phyloP scores from a whole-genome alignment of 768 basidiomycete genomes.

The Trametes coccinea region DNA sequence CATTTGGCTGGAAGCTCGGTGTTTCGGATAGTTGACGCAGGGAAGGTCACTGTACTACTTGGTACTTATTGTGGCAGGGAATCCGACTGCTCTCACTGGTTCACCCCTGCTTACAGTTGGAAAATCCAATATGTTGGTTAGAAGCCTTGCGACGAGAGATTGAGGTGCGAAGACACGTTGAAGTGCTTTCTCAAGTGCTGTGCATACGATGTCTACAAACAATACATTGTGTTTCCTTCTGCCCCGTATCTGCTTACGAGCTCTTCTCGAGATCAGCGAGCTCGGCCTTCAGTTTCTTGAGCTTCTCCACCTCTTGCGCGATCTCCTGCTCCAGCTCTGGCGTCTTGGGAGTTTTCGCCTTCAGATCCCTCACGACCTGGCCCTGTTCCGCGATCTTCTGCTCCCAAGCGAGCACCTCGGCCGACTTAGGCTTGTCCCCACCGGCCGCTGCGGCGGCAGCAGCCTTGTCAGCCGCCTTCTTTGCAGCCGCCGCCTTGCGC shows the following conservation, averaged over 20 bases:
- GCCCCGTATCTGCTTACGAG: not conserved
- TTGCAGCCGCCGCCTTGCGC: slow-evolving; percentile 49
- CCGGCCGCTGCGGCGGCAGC: slow-evolving; percentile 33
- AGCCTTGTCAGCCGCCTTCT: slow-evolving; percentile 47
- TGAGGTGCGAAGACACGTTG: no score
- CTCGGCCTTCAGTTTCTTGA: slow-evolving; percentile 68
- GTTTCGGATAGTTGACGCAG: slow-evolving; percentile 12
- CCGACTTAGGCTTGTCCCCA: slow-evolving; percentile 61
- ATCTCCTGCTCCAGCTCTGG: slow-evolving; percentile 63
- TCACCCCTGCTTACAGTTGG: no score
- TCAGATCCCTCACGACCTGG: slow-evolving; percentile 68
- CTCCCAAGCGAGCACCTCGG: slow-evolving; percentile 73
- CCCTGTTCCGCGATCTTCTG: slow-evolving; percentile 77
- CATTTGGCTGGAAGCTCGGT: slow-evolving; percentile 18
- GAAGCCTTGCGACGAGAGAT: no score
- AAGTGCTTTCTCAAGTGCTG: not conserved
- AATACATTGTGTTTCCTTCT: not conserved
- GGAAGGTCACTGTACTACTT: no score
- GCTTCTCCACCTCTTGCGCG: slow-evolving; percentile 55
- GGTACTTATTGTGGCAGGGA: no score
- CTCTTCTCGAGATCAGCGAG: slow-evolving; percentile 38
- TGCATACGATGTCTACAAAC: not conserved
- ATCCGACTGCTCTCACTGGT: no score
- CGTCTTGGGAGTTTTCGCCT: slow-evolving; percentile 59
- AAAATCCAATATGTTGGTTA: no score